phyloP scores from a whole-genome alignment of 2,329 filamentous ascomycete species.

The Huntiella abstrusa region DNA sequence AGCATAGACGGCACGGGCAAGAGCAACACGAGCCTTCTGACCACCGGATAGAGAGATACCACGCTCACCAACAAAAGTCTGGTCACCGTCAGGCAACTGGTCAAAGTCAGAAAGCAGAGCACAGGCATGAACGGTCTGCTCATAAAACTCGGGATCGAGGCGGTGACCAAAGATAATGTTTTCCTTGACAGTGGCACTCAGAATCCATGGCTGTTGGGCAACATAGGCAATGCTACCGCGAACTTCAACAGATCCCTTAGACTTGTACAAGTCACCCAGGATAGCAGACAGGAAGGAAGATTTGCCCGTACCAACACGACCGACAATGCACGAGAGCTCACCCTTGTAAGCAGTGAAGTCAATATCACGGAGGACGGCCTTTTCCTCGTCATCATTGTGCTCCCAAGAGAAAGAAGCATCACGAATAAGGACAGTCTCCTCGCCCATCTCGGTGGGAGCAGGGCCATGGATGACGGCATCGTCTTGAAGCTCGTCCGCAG shows the following conservation, averaged over 20 bases:
- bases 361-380: slow-evolving; percentile 59
- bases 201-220: slow-evolving; percentile 84
- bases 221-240: slow-evolving; percentile 78
- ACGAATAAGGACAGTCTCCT: slow-evolving; percentile 67
- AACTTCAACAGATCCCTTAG: slow-evolving; percentile 63
- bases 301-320: slow-evolving; percentile 86
- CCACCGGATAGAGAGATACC: slow-evolving; percentile 92
- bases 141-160: slow-evolving; percentile 86
- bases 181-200: slow-evolving; percentile 93
- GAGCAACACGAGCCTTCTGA: slow-evolving; percentile 81
- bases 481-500: slow-evolving; percentile 72
- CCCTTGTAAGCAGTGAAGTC: slow-evolving; percentile 81
- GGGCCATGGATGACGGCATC: slow-evolving; percentile 59
- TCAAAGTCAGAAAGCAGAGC: slow-evolving; percentile 80
- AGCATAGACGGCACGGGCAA: slow-evolving; percentile 89
- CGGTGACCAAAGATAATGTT: slow-evolving; percentile 95
- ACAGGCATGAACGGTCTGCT: slow-evolving; percentile 79
- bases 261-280: slow-evolving; percentile 82
- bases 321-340: slow-evolving; percentile 81
- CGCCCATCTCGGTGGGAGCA: slow-evolving; percentile 55
- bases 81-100: slow-evolving; percentile 83
- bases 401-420: slow-evolving; percentile 93
- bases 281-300: slow-evolving; percentile 80
- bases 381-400: slow-evolving; percentile 52
- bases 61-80: slow-evolving; percentile 89